Conservation (phyloP, 305 asterid species). For the Fraxinus floribunda region DNA sequence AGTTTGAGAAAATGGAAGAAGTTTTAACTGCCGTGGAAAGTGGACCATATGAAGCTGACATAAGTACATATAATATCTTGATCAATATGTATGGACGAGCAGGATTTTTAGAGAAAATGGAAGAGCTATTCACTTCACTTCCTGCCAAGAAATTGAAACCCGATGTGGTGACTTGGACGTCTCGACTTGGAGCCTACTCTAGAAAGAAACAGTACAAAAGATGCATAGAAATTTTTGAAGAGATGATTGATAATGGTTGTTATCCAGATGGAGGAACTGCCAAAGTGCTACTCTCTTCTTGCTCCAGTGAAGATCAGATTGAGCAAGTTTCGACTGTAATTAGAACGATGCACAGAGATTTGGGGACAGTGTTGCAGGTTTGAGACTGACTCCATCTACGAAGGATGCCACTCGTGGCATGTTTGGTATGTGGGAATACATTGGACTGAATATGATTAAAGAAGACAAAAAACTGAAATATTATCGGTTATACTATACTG, state of each 20-base stretch:
- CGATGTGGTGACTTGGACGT: slow-evolving; percentile 79
- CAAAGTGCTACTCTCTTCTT: slow-evolving; percentile 66
- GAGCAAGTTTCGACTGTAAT: slow-evolving; percentile 70
- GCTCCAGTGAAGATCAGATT: slow-evolving; percentile 65
- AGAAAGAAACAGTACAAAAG: slow-evolving; percentile 62
- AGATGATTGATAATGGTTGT: slow-evolving; percentile 79
- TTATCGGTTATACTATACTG: neutral
- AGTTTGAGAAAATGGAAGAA: slow-evolving; percentile 71
- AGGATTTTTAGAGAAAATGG: slow-evolving; percentile 71
- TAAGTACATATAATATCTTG: slow-evolving; percentile 77
- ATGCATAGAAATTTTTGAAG: slow-evolving; percentile 78
- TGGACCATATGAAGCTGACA: slow-evolving; percentile 51
- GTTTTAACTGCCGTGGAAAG: slow-evolving; percentile 50
- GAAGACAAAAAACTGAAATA: neutral
- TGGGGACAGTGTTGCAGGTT: slow-evolving; percentile 22
- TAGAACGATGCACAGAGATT: slow-evolving; percentile 59
- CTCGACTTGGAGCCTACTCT: slow-evolving; percentile 72
- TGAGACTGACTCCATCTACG: slow-evolving; percentile 1
- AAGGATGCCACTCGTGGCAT: neutral
- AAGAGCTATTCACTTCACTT: slow-evolving; percentile 58
- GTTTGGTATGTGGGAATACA: neutral
- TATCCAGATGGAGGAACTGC: slow-evolving; percentile 89
- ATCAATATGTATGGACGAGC: slow-evolving; percentile 68
- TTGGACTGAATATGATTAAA: neutral
- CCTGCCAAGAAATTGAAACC: slow-evolving; percentile 46